These are phyloP conservation scores for Brettanomyces sp. DNA, from an alignment of 805 yeast genomes.

Conservation along the genomic window DNA sequence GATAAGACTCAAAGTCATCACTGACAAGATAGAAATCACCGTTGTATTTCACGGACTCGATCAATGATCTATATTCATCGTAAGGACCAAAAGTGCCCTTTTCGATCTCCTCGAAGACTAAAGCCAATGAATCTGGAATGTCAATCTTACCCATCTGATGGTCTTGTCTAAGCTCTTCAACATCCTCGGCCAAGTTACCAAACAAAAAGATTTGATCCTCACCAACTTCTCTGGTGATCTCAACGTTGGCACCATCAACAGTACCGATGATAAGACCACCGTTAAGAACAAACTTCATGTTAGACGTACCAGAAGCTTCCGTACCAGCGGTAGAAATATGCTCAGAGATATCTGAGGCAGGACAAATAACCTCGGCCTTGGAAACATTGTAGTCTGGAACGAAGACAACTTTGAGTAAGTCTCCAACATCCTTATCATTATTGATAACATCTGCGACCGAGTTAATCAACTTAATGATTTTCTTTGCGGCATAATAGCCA, in stretches of 20 bases:
- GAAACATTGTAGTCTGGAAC: conserved; percentile 91
- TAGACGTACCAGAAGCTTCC: conserved; percentile 92
- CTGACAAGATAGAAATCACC: conserved; percentile 83
- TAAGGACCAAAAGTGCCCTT: conserved; percentile 62
- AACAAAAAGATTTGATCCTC: conserved; percentile 88
- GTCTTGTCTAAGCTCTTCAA: conserved; percentile 71
- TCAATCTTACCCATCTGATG: conserved; percentile 55
- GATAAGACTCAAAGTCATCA: conserved; percentile 82
- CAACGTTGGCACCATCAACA: conserved; percentile 95
- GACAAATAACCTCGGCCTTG: conserved; percentile 83
- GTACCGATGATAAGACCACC: conserved; percentile 95
- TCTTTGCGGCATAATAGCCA: conserved; percentile 93
- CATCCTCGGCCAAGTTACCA: conserved; percentile 85
- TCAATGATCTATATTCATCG: conserved; percentile 54
- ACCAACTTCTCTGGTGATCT: conserved; percentile 87
- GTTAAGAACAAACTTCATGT: conserved; percentile 89
- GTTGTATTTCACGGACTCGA: conserved; percentile 60
- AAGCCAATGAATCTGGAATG: conserved; percentile 48
- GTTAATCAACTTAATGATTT: conserved; percentile 78
- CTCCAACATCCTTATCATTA: conserved; percentile 64
- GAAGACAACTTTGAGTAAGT: conserved; percentile 75
- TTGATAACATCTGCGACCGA: conserved; percentile 75
- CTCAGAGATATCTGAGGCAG: conserved; percentile 85
- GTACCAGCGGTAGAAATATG: conserved; percentile 97
- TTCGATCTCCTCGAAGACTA: conserved; percentile 61